These are phyloP conservation scores for Lecanicillium sp. DNA, from an alignment of 2,329 filamentous ascomycete species.

Conservation along the genomic window DNA sequence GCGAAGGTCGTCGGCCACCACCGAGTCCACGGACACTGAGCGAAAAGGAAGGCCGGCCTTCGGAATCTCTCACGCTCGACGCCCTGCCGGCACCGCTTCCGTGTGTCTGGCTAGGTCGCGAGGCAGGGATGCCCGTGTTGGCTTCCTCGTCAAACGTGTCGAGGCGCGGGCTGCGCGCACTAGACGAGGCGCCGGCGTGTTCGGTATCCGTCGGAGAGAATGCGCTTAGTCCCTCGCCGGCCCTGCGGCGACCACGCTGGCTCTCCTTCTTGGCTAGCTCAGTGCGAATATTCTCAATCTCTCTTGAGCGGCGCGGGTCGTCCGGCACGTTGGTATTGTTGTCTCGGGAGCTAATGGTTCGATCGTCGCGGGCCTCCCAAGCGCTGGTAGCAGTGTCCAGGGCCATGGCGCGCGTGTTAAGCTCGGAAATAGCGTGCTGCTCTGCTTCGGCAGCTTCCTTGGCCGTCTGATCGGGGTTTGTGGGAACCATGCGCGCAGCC, in stretches of 20 bases:
- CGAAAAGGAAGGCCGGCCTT: too few species aligned
- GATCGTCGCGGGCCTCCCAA: constrained; percentile 19
- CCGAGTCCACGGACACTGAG: too few species aligned
- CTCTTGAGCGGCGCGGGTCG: constrained; percentile 26
- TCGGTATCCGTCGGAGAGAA: constrained; percentile 20
- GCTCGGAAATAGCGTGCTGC: constrained; percentile 32
- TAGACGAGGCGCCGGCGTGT: constrained; percentile 16
- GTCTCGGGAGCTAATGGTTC: constrained; percentile 16
- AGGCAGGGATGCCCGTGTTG: constrained; percentile 22
- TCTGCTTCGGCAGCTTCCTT: constrained; percentile 27
- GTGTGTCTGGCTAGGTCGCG: background rate
- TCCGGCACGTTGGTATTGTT: constrained; percentile 9
- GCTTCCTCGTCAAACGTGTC: constrained; percentile 36
- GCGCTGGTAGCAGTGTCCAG: constrained; percentile 10
- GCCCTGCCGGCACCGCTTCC: too few species aligned
- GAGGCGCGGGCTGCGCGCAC: constrained; percentile 22
- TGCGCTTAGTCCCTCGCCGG: constrained; percentile 35
- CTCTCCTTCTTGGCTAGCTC: constrained; percentile 33
- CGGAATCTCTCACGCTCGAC: too few species aligned
- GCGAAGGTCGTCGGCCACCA: too few species aligned
- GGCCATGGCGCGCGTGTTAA: constrained; percentile 31
- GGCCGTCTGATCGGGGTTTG: constrained; percentile 18
- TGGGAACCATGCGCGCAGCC: constrained; percentile 55
- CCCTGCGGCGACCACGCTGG: constrained; percentile 39
- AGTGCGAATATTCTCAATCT: constrained; percentile 28